Evolutionary conservation across 83 land plant genomes (phyloP).

Genomic region (Larix sibirica): DNA sequence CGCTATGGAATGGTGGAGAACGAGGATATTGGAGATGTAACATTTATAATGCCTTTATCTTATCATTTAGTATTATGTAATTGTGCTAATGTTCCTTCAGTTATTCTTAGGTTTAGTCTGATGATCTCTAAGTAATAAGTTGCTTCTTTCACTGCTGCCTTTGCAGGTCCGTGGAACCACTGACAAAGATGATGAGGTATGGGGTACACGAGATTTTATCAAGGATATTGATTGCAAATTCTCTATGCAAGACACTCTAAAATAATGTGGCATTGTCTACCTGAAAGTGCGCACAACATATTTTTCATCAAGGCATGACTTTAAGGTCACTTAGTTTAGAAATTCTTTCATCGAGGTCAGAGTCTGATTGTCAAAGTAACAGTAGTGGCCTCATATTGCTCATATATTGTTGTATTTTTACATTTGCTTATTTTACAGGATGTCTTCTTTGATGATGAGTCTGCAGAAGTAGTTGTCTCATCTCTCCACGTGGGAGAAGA

Average conservation of each 20-base stretch:
- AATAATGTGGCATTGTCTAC: not conserved
- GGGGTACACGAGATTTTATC: not conserved
- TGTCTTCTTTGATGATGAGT: conserved; percentile 91
- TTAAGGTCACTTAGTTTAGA: not conserved
- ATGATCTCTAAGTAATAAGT: not conserved
- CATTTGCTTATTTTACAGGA: conserved; percentile 50
- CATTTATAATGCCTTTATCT: not conserved
- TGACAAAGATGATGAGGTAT: conserved; percentile 63
- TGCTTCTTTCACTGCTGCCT: not conserved
- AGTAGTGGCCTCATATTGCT: not conserved
- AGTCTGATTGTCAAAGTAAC: not conserved
- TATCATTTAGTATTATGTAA: not conserved
- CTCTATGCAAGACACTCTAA: not conserved
- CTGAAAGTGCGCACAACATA: not conserved
- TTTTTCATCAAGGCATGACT: not conserved
- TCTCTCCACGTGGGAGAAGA: conserved; percentile 80
- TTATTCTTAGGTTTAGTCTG: not conserved
- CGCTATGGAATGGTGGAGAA: conserved; percentile 44
- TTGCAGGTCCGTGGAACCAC: conserved; percentile 39
- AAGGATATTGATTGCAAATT: not conserved
- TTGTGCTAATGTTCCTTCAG: not conserved
- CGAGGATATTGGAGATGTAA: conserved; percentile 60
- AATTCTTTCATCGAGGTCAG: not conserved
- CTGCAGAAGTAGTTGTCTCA: conserved; percentile 89
- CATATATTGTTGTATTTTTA: not conserved